Evolutionary conservation across 2,329 filamentous ascomycete genomes (phyloP).

Genomic region (Fusarium agapanthi): DNA sequence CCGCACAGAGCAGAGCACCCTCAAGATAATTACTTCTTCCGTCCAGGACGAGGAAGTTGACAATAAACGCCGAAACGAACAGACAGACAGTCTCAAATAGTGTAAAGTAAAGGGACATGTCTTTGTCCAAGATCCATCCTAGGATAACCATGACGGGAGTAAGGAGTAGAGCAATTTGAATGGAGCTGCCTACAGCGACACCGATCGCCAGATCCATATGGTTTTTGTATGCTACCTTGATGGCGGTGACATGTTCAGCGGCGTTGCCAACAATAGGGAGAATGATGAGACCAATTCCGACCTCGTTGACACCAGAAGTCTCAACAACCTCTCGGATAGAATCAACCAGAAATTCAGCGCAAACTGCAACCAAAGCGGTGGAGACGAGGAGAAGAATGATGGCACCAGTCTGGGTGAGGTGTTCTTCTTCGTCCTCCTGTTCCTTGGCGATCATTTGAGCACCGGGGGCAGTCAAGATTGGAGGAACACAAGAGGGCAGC

Average conservation of each 20-base stretch:
- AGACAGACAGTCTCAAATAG: constrained; percentile 89
- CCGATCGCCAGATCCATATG: constrained; percentile 81
- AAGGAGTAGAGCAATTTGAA: constrained; percentile 77
- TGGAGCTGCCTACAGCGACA: constrained; percentile 74
- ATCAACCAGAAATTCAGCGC: constrained; percentile 75
- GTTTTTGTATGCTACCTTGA: constrained; percentile 76
- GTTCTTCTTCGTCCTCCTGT: constrained; percentile 52
- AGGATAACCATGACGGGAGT: constrained; percentile 76
- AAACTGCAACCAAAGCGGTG: constrained; percentile 72
- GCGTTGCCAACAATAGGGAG: constrained; percentile 78
- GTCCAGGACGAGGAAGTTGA: constrained; percentile 87
- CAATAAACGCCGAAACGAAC: constrained; percentile 84
- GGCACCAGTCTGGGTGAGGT: constrained; percentile 64
- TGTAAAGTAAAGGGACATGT: constrained; percentile 87
- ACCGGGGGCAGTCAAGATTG: constrained; percentile 46
- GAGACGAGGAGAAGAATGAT: constrained; percentile 70
- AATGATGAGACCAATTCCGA: constrained; percentile 77
- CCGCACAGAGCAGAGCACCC: constrained; percentile 73
- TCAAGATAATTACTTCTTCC: constrained; percentile 89
- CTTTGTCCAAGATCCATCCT: constrained; percentile 72
- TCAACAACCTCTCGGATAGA: constrained; percentile 71
- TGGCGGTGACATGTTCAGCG: constrained; percentile 76
- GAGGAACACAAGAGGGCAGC: constrained; percentile 57
- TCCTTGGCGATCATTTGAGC: constrained; percentile 36
- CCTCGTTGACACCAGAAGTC: constrained; percentile 66